These are phyloP conservation scores for Thozetella sp. DNA, from an alignment of 495 filamentous ascomycete species.

Conservation along the genomic window DNA sequence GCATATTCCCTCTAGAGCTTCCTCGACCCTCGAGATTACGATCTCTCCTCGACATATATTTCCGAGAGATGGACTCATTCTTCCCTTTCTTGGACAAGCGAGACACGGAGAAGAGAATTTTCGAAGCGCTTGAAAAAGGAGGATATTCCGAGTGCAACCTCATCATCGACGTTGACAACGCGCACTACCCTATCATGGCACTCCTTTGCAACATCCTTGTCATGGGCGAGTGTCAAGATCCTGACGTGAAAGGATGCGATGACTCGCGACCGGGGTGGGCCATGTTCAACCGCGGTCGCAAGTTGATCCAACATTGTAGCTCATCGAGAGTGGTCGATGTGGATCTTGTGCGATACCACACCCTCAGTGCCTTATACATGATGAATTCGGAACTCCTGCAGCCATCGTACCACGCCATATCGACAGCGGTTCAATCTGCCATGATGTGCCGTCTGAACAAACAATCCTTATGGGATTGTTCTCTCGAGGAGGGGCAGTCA, in stretches of 20 bases:
- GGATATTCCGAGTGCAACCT: neutral
- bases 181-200: neutral
- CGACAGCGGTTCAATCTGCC: neutral
- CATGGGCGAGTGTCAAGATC: neutral
- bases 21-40: neutral
- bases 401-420: neutral
- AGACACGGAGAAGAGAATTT: neutral
- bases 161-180: neutral
- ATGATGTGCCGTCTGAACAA: neutral
- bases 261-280: neutral
- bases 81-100: neutral
- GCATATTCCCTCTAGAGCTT: neutral
- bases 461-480: neutral
- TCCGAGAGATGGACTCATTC: neutral
- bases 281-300: neutral
- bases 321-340: neutral
- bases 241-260: neutral
- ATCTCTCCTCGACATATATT: neutral
- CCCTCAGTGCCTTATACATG: neutral
- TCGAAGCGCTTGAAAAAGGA: neutral
- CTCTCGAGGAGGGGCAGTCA: neutral
- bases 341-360: neutral
- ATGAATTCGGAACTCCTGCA: neutral
- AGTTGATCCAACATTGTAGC: neutral
- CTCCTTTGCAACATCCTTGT: neutral